Evolutionary conservation across 306 rosid species (phyloP).

Genomic region (Canavalia ensiformis): DNA sequence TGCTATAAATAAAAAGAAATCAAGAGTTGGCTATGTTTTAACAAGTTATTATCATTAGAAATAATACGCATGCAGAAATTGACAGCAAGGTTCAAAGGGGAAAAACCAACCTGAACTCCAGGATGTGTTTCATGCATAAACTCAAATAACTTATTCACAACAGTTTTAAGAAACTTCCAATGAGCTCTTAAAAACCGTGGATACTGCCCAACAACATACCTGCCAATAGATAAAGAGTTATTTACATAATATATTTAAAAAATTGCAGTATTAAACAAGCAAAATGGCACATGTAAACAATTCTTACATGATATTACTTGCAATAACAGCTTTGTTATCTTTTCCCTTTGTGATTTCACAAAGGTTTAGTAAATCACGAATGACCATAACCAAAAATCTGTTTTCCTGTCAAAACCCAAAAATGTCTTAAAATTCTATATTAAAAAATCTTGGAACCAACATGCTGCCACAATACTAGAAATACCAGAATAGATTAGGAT

Average conservation of each 20-base stretch:
- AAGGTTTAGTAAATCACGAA: constrained; percentile 90
- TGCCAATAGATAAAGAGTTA: constrained; percentile 51
- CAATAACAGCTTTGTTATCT: constrained; percentile 99
- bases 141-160: constrained; percentile 95
- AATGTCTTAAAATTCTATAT: background rate
- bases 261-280: background rate
- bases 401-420: constrained; percentile 72
- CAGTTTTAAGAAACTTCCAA: constrained; percentile 96
- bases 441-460: constrained; percentile 1
- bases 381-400: constrained; percentile 99
- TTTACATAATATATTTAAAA: background rate
- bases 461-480: background rate
- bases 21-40: background rate
- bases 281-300: background rate
- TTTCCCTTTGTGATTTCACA: constrained; percentile 98
- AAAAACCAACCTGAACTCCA: constrained; percentile 88
- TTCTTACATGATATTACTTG: constrained; percentile 95
- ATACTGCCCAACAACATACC: constrained; percentile 99
- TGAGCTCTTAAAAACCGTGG: constrained; percentile 97
- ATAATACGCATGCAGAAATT: background rate
- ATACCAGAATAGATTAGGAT: constrained; percentile 13
- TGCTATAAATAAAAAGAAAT: background rate
- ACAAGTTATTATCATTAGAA: constrained; percentile 1
- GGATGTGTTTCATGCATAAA: constrained; percentile 99
- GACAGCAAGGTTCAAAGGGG: constrained; percentile 6